Evolutionary conservation across 768 basidiomycete species (phyloP).

Genomic region (Phaeolepiota aurea): DNA sequence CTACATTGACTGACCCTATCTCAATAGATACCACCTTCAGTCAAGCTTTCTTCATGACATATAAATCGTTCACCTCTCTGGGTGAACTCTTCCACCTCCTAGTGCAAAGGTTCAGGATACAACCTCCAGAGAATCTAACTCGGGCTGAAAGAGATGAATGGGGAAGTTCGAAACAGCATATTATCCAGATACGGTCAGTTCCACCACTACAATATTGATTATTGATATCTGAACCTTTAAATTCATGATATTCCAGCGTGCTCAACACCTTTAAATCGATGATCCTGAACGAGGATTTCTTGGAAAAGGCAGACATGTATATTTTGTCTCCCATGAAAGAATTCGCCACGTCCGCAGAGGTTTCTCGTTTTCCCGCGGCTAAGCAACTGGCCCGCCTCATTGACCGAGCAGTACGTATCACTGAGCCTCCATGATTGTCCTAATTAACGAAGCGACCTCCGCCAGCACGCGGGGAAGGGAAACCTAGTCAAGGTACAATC

Average conservation of each 20-base stretch:
- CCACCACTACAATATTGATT: background rate
- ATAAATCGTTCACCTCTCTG: conserved; percentile 85
- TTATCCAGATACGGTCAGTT: conserved; percentile 81
- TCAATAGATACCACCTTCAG: conserved; percentile 65
- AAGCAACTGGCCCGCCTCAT: conserved; percentile 69
- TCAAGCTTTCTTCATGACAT: conserved; percentile 91
- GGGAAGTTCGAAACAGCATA: conserved; percentile 77
- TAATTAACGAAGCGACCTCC: background rate
- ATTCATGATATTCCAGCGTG: too few species aligned
- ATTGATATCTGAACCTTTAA: conserved; percentile 81
- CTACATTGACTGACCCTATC: conserved; percentile 2
- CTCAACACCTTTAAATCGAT: too few species aligned
- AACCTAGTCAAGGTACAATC: conserved; percentile 44
- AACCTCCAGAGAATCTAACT: conserved; percentile 60
- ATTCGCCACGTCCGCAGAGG: conserved; percentile 63
- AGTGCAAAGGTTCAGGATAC: conserved; percentile 70
- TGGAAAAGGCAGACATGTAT: conserved; percentile 80
- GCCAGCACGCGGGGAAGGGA: conserved; percentile 44
- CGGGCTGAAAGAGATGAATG: conserved; percentile 65
- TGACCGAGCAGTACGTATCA: conserved; percentile 64
- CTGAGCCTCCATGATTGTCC: conserved; percentile 1
- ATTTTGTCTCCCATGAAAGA: conserved; percentile 78
- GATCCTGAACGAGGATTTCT: conserved; percentile 73
- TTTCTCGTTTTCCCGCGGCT: conserved; percentile 56
- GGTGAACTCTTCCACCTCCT: conserved; percentile 80